Evolutionary conservation across 169 alveolate genomes (phyloP).

Genomic region (Theileria annulata): DNA sequence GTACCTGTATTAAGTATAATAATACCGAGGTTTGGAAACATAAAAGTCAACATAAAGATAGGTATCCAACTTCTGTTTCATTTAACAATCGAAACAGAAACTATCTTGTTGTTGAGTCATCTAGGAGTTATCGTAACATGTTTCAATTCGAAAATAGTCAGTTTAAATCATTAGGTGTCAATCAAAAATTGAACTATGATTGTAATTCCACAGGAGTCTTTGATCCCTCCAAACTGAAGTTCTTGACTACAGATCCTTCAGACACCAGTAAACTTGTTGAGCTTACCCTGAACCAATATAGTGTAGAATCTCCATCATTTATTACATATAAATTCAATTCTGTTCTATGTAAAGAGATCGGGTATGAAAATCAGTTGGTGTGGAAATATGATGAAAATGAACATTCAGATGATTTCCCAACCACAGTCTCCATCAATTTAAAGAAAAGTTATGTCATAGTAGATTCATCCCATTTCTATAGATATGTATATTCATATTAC

Average conservation of each 20-base stretch:
- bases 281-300: too few species aligned
- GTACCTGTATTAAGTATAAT: background rate
- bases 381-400: background rate
- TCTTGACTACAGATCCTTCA: background rate
- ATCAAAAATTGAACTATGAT: too few species aligned
- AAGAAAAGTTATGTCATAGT: background rate
- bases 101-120: background rate
- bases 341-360: background rate
- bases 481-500: constrained; percentile 1
- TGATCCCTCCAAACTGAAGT: background rate
- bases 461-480: background rate
- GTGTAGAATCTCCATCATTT: background rate
- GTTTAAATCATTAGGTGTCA: too few species aligned
- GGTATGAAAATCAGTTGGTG: background rate
- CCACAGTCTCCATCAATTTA: background rate
- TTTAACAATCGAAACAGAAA: background rate
- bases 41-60: background rate
- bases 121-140: background rate
- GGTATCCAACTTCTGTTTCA: background rate
- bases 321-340: background rate
- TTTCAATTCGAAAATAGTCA: too few species aligned
- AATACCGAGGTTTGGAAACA: background rate
- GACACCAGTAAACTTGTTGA: background rate
- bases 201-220: too few species aligned
- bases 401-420: background rate